A percentile compares a stretch with the other conserved stretches of the same genome.
Evolutionary conservation across 805 yeast genomes (phyloP).

Genomic region (Zygosaccharomyces gambellarensis): DNA sequence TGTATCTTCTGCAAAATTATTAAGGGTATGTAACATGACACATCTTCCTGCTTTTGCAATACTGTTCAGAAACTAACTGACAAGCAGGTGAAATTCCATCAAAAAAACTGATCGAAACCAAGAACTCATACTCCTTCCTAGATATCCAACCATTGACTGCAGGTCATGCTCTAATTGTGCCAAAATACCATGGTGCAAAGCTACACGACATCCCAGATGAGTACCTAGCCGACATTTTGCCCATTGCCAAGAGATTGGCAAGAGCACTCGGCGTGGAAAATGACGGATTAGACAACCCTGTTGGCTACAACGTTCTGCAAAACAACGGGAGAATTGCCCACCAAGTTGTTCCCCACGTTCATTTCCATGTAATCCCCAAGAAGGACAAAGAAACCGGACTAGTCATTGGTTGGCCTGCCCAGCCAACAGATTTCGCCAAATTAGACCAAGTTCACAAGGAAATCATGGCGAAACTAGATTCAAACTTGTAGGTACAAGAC

Average conservation of each 20-base stretch:
- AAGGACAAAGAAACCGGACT: slow-evolving; percentile 67
- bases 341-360: slow-evolving; percentile 93
- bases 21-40: slow-evolving; percentile 48
- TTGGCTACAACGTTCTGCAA: slow-evolving; percentile 81
- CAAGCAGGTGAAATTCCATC: slow-evolving; percentile 87
- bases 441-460: slow-evolving; percentile 64
- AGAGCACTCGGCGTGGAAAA: slow-evolving; percentile 60
- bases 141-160: slow-evolving; percentile 90
- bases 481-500: background rate
- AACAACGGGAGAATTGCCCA: slow-evolving; percentile 95
- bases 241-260: slow-evolving; percentile 82
- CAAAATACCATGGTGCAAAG: slow-evolving; percentile 90
- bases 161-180: slow-evolving; percentile 87
- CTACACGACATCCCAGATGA: slow-evolving; percentile 92
- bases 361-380: slow-evolving; percentile 94
- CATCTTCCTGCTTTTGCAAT: background rate
- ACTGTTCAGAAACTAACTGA: slow-evolving; percentile 7
- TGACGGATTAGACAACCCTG: slow-evolving; percentile 54
- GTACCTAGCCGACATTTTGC: slow-evolving; percentile 76
- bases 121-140: slow-evolving; percentile 72
- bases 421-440: slow-evolving; percentile 67
- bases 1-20: slow-evolving; percentile 94
- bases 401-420: slow-evolving; percentile 92
- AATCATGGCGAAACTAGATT: slow-evolving; percentile 43
- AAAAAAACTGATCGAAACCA: slow-evolving; percentile 83